phyloP scores from a whole-genome alignment of 2,329 filamentous ascomycete species.

The Penicillium janthinellum region DNA sequence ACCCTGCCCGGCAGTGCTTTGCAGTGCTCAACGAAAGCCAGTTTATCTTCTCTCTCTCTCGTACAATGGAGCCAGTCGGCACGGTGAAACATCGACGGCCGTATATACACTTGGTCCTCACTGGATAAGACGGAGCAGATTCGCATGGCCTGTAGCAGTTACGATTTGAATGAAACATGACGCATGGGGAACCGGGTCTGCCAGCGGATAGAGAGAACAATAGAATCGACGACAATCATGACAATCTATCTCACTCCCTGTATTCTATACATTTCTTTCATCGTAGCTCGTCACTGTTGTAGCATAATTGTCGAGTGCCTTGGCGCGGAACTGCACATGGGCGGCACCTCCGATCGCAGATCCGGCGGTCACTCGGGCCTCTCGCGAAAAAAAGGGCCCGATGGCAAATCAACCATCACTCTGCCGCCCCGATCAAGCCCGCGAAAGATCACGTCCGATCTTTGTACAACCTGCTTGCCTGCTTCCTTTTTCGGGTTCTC shows the following conservation, averaged over 20 bases:
- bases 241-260: neutral
- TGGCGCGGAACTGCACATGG: neutral
- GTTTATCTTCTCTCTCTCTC: too few relatives aligned
- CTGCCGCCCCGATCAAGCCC: slow-evolving; percentile 3
- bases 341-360: slow-evolving; percentile 20
- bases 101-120: neutral
- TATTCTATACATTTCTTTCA: neutral
- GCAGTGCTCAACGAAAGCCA: neutral
- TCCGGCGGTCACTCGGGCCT: slow-evolving; percentile 27
- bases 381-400: slow-evolving; percentile 25
- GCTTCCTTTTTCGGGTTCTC: neutral
- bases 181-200: neutral
- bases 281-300: neutral
- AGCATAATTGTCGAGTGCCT: neutral
- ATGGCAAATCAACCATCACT: slow-evolving; percentile 13
- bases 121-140: neutral
- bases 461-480: neutral
- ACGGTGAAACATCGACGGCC: neutral
- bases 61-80: neutral
- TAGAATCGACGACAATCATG: neutral
- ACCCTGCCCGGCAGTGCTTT: neutral
- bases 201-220: neutral
- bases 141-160: neutral
- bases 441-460: neutral
- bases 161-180: slow-evolving; percentile 4